Conservation (phyloP, 768 basidiomycete genomes). For the Panaeolus papilionaceus region DNA sequence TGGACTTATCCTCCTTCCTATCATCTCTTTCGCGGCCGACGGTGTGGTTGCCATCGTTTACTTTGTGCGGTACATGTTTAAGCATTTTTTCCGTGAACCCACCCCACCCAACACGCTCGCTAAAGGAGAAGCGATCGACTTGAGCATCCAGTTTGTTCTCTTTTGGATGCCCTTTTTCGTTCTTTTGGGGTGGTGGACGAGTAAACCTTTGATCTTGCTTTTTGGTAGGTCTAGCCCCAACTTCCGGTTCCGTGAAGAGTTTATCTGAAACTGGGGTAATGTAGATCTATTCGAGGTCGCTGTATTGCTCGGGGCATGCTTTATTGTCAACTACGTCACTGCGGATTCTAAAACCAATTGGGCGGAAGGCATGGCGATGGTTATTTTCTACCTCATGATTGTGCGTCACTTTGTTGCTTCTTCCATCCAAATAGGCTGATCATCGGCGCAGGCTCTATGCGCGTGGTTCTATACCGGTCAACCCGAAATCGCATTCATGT, state of each 20-base stretch:
- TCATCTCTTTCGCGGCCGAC: constrained; percentile 78
- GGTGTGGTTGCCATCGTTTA: constrained; percentile 65
- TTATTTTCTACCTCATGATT: constrained; percentile 73
- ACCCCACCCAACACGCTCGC: constrained; percentile 64
- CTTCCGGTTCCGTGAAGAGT: not conserved
- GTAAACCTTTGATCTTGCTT: constrained; percentile 64
- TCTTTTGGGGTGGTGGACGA: constrained; percentile 70
- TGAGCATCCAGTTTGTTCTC: constrained; percentile 78
- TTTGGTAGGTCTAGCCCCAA: constrained; percentile 56
- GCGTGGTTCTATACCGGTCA: constrained; percentile 75
- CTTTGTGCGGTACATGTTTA: constrained; percentile 53
- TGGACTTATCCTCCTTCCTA: constrained; percentile 72
- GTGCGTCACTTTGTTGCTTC: constrained; percentile 35
- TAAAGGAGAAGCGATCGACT: constrained; percentile 73
- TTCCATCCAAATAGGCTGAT: not conserved
- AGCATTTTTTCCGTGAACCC: constrained; percentile 44
- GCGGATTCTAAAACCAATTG: constrained; percentile 83
- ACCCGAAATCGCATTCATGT: constrained; percentile 49
- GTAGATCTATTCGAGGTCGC: constrained; percentile 75
- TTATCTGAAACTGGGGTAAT: constrained; percentile 14
- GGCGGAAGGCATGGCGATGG: constrained; percentile 73
- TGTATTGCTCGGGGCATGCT: constrained; percentile 67
- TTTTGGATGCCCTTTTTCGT: constrained; percentile 83
- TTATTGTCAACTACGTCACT: constrained; percentile 82
- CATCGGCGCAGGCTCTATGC: constrained; percentile 52